Evolutionary conservation across 805 yeast genomes (phyloP), one percentile per base, ranked within the genome.

Genomic region (Candida nemodendra): DNA sequence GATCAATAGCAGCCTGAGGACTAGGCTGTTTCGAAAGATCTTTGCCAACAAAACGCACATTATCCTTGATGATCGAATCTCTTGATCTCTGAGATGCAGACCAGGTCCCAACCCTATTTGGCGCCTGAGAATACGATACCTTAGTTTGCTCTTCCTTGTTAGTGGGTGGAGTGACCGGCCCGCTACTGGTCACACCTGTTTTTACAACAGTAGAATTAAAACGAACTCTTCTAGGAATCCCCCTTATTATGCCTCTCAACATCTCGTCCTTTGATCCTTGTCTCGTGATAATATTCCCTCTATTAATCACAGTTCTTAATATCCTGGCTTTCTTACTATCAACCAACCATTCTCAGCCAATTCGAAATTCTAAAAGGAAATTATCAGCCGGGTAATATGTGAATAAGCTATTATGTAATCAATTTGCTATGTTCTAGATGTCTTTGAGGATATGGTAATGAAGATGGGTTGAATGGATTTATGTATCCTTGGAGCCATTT

Each of bases 1-100:
- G 72, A 30, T 87, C 93, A 54, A 87, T 87, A 39, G 95, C 95
- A 28, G 95, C 85, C 45, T 78, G 78, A 5, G 95, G 88, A 53
- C 72, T 74, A 38, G 95, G 95, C 65, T 86, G 93, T 30, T 65
- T 56, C 5, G 65, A 63, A 39, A 86, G 66, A 54, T 86, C 88
- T 46, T 67, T 76, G 53, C 84, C 95, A 34, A 81, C 76, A 53
- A 86, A 86, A 50, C 90, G 71, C 3, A 84, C 79, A 42, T 79
- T 73, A 21, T 51, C 60, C 37, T 72, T 60, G 55, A 76, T 64
- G 15, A 79, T 76, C 23, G 77, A 79, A 27, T 68, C 56, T 57
- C 87, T 73, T 27, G 80, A 66, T 36, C 66, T 72, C 65, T 87
- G 95, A 5, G 80, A 71, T 7, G 66, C 63, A 1, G 95, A 78